phyloP scores from a whole-genome alignment of 2,329 filamentous ascomycete species.

The Phaeosphaeria sp. region DNA sequence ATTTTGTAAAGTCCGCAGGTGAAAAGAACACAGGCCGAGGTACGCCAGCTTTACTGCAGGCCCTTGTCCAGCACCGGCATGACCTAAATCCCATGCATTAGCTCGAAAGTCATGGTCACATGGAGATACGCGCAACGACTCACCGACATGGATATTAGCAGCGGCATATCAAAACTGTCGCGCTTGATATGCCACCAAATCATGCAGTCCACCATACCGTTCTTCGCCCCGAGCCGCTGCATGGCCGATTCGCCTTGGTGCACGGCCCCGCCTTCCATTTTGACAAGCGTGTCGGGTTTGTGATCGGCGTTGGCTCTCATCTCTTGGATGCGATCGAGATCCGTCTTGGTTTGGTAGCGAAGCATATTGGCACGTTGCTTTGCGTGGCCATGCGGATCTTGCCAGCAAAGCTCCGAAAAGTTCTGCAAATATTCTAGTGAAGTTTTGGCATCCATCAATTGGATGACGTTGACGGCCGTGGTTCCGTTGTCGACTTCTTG shows the following conservation, averaged over 20 bases:
- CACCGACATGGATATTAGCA: slow-evolving; percentile 98
- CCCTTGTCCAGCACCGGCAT: slow-evolving; percentile 31
- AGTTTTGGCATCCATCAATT: slow-evolving; percentile 90
- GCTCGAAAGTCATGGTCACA: slow-evolving; percentile 1
- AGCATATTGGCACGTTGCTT: slow-evolving; percentile 84
- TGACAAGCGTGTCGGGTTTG: slow-evolving; percentile 33
- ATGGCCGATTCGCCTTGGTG: slow-evolving; percentile 75
- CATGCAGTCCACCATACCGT: slow-evolving; percentile 91
- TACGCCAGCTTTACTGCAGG: slow-evolving; percentile 14
- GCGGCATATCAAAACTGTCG: slow-evolving; percentile 97
- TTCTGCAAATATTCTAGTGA: slow-evolving; percentile 96
- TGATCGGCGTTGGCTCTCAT: slow-evolving; percentile 28
- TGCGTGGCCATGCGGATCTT: slow-evolving; percentile 84
- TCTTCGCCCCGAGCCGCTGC: slow-evolving; percentile 76
- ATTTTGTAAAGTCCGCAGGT: background rate
- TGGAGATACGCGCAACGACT: slow-evolving; percentile 53
- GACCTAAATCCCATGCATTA: slow-evolving; percentile 30
- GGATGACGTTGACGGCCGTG: slow-evolving; percentile 87
- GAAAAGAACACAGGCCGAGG: background rate
- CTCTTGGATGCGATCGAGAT: slow-evolving; percentile 37
- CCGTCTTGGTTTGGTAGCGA: slow-evolving; percentile 72
- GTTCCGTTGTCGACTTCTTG: slow-evolving; percentile 49
- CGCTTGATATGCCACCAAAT: slow-evolving; percentile 98
- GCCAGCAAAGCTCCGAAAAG: slow-evolving; percentile 90
- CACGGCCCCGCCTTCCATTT: slow-evolving; percentile 36